Evolutionary conservation across 2,329 filamentous ascomycete species (phyloP), one percentile per base, ranked within the genome.

Genomic region (Phyllosticta citribraziliensis): DNA sequence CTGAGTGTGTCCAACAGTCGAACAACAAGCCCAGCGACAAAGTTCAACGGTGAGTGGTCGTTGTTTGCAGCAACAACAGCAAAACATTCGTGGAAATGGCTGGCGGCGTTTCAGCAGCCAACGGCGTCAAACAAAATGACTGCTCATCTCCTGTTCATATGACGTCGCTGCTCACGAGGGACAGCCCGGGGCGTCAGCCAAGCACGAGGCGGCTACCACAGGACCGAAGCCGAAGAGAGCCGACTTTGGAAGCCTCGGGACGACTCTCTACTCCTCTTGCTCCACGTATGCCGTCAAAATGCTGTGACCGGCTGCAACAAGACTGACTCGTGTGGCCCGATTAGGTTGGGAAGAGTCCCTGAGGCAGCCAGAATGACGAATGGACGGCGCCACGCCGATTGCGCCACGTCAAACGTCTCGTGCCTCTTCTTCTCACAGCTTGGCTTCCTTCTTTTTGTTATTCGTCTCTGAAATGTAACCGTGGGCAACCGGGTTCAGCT

Each of bases 401-500:
- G 40, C 40, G 40, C 40, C 40, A 47, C 40, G 40, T n/a, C 14
- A 8, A 30, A 3, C 19, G 40, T 47, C 40, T 47, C 40, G 40
- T 47, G 40, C 40, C 17, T n/a, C 19, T 4, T n/a, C n/a, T n/a
- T 19, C 25, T 58, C 51, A 62, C 33, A 62, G 27, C 61, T 62
- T 62, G 20, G 35, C 52, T 56, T 25, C 25, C 5, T 40, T 35
- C n/a, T 12, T 35, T 12, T 20, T 11, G n/a, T 4, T 33, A 14
- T 40, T 51, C n/a, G 52, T n/a, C 30, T 63, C 63, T n/a, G 72
- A 72, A 33, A 73, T 67, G 61, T 80, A 80, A 1, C 78, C 78
- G 27, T 71, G 74, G 10, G 77, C 77, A 2, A 75, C 76, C 4
- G 78, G 78, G 65, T 67, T 78, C 63, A 72, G 72, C 8, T 50